A percentile compares a stretch with the other conserved stretches of the same genome.
These are phyloP conservation scores for Canavalia ensiformis DNA, from an alignment of 306 rosid species.

Conservation along the genomic window DNA sequence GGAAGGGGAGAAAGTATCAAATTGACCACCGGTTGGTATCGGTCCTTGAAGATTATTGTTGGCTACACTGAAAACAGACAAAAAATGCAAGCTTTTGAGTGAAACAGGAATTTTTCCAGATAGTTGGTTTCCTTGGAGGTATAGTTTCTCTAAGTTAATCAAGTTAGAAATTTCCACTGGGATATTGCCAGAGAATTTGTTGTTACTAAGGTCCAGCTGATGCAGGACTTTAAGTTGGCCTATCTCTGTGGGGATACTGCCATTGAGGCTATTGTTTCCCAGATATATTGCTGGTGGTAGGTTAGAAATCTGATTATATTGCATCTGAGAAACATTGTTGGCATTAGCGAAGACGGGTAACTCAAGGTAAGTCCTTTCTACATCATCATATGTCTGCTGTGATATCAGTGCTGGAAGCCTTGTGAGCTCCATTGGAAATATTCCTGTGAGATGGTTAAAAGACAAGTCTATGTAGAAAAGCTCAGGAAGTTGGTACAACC, in stretches of 20 bases:
- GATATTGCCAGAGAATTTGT: slow-evolving; percentile 75
- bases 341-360: slow-evolving; percentile 77
- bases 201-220: slow-evolving; percentile 66
- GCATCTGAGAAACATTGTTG: slow-evolving; percentile 63
- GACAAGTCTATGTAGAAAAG: slow-evolving; percentile 86
- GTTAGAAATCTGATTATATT: slow-evolving; percentile 76
- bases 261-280: slow-evolving; percentile 66
- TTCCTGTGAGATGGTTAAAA: slow-evolving; percentile 63
- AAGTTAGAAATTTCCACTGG: slow-evolving; percentile 69
- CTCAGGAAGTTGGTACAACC: slow-evolving; percentile 66
- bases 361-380: slow-evolving; percentile 63
- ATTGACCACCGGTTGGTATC: slow-evolving; percentile 80
- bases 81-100: slow-evolving; percentile 68
- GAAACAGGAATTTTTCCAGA: slow-evolving; percentile 80
- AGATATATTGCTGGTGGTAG: slow-evolving; percentile 82
- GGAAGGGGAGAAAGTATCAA: slow-evolving; percentile 69
- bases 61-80: slow-evolving; percentile 81
- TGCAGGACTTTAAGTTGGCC: slow-evolving; percentile 69
- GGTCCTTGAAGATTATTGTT: slow-evolving; percentile 75
- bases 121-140: slow-evolving; percentile 67
- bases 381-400: slow-evolving; percentile 46
- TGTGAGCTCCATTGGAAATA: slow-evolving; percentile 69
- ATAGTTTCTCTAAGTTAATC: slow-evolving; percentile 75
- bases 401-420: slow-evolving; percentile 60
- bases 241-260: slow-evolving; percentile 67